Conservation (phyloP, 495 filamentous ascomycete species). For the Podospora fimiseda region DNA sequence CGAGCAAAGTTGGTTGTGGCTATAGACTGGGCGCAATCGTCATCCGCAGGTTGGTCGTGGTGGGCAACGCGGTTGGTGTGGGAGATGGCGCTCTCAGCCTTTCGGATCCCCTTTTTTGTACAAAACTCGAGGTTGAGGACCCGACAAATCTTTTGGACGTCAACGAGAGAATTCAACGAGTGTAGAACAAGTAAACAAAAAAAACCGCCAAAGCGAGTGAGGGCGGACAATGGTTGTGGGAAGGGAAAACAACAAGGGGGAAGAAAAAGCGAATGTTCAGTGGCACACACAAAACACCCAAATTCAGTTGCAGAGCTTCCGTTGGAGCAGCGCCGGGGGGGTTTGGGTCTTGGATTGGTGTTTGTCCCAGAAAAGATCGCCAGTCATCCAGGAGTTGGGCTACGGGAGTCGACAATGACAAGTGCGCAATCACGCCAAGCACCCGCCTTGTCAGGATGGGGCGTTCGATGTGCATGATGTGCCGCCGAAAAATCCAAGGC, state of each 20-base stretch:
- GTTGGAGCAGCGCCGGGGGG: conserved; percentile 5
- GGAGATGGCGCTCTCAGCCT: conserved; percentile 4
- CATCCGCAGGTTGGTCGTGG: conserved; percentile 6
- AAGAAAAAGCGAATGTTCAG: conserved; percentile 22
- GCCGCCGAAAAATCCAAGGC: conserved; percentile 23
- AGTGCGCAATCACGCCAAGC: conserved; percentile 5
- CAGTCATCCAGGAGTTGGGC: not conserved
- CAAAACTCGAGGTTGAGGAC: not conserved
- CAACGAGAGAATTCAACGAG: not conserved
- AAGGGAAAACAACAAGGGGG: conserved; percentile 27
- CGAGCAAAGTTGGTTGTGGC: not conserved
- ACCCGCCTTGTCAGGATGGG: conserved; percentile 3
- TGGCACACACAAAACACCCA: conserved; percentile 10
- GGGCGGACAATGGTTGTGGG: conserved; percentile 14
- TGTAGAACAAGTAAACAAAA: conserved; percentile 15
- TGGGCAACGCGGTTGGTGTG: conserved; percentile 12
- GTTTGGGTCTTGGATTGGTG: conserved; percentile 4
- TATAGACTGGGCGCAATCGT: not conserved
- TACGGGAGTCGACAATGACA: conserved; percentile 5
- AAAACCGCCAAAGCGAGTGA: conserved; percentile 49
- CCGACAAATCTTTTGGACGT: not conserved
- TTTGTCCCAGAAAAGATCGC: conserved; percentile 16
- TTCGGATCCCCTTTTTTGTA: conserved; percentile 8
- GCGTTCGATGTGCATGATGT: conserved; percentile 25
- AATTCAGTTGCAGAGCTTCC: conserved; percentile 10